phyloP scores from a whole-genome alignment of 805 yeast species.

The Priceomyces fermenticarens region DNA sequence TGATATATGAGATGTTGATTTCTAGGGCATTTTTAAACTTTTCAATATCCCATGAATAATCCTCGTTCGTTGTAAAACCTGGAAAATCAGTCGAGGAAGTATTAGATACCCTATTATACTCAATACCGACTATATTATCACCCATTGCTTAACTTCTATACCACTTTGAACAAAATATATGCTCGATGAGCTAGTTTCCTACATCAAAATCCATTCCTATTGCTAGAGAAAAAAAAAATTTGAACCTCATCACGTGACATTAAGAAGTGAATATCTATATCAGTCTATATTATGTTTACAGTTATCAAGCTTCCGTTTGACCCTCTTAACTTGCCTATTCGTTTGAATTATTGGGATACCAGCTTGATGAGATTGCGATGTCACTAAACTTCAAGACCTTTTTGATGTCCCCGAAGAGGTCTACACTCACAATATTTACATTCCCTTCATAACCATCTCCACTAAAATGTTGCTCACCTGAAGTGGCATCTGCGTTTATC shows the following conservation, averaged over 20 bases:
- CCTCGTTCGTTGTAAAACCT: slow-evolving; percentile 67
- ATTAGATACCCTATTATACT: slow-evolving; percentile 87
- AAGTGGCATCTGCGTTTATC: neutral
- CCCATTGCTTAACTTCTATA: slow-evolving; percentile 15
- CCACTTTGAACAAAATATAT: neutral
- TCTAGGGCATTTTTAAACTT: slow-evolving; percentile 67
- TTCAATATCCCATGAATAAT: slow-evolving; percentile 79
- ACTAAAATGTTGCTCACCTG: slow-evolving; percentile 6
- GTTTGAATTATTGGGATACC: too few species aligned
- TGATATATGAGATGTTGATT: slow-evolving; percentile 61
- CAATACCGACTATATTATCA: slow-evolving; percentile 68
- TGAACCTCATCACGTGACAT: too few species aligned
- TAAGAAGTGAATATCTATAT: too few species aligned
- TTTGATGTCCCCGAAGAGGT: slow-evolving; percentile 16
- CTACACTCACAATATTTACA: slow-evolving; percentile 27
- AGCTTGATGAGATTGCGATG: too few species aligned
- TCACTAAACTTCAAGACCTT: slow-evolving; percentile 10
- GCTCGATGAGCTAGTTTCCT: too few species aligned
- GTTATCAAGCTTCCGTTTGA: too few species aligned
- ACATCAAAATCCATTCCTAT: too few species aligned
- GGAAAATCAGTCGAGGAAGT: slow-evolving; percentile 91
- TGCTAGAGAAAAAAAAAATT: too few species aligned
- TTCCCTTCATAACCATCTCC: slow-evolving; percentile 42
- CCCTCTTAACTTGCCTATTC: too few species aligned
- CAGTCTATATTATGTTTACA: too few species aligned